Percentiles rank a stretch among this genome's conserved stretches.
These are phyloP conservation scores for Brassica balearica DNA, from an alignment of 441 rosid genomes.

Conservation along the genomic window DNA sequence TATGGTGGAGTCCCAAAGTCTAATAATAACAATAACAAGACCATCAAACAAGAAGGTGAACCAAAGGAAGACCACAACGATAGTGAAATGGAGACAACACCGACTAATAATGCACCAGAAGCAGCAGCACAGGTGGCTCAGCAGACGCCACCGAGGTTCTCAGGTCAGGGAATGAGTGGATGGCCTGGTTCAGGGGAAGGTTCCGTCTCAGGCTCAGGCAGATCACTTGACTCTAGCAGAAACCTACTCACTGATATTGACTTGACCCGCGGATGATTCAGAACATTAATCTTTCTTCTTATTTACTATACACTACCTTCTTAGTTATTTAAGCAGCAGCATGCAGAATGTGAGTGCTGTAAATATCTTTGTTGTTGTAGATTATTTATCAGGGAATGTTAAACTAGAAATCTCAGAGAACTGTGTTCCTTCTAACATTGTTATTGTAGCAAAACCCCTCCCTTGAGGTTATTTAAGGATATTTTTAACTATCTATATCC, in stretches of 20 bases:
- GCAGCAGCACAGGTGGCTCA: slow-evolving; percentile 9
- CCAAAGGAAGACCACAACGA: slow-evolving; percentile 53
- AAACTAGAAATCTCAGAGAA: slow-evolving; percentile 20
- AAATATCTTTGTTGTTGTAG: slow-evolving; percentile 84
- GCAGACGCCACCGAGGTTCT: slow-evolving; percentile 48
- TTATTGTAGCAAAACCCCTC: slow-evolving; percentile 28
- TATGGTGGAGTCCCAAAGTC: slow-evolving; percentile 65
- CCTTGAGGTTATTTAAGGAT: slow-evolving; percentile 25
- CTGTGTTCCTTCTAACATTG: slow-evolving; percentile 35
- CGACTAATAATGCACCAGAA: slow-evolving; percentile 39
- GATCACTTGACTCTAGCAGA: slow-evolving; percentile 63
- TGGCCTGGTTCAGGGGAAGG: slow-evolving; percentile 64
- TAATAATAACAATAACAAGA: slow-evolving; percentile 34
- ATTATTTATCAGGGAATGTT: slow-evolving; percentile 21
- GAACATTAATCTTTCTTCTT: slow-evolving; percentile 26
- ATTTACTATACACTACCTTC: slow-evolving; percentile 16
- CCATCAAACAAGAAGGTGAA: slow-evolving; percentile 54
- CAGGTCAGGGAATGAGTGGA: slow-evolving; percentile 52
- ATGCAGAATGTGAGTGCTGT: slow-evolving; percentile 60
- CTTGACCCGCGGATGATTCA: slow-evolving; percentile 81
- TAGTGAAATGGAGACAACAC: slow-evolving; percentile 49
- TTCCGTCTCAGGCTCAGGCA: slow-evolving; percentile 43
- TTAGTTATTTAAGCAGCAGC: slow-evolving; percentile 45
- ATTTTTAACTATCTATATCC: slow-evolving; percentile 17
- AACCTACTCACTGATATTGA: slow-evolving; percentile 81